Evolutionary conservation across 768 basidiomycete species (phyloP).

Genomic region (Pleurotus citrinopileatus): DNA sequence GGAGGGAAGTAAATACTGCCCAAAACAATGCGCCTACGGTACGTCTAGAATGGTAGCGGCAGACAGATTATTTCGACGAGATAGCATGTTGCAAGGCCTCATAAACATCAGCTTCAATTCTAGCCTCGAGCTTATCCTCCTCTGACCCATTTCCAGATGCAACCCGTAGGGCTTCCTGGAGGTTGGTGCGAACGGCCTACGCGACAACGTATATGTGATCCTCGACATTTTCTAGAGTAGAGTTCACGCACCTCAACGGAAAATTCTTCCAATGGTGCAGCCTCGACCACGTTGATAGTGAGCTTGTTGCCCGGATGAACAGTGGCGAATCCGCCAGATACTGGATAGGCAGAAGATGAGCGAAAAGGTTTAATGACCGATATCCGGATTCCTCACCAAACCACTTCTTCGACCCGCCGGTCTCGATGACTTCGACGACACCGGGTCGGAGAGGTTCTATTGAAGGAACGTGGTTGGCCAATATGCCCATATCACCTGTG

Average conservation of each 20-base stretch:
- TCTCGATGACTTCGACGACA: constrained; percentile 91
- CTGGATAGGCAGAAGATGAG: constrained; percentile 36
- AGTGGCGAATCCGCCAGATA: constrained; percentile 95
- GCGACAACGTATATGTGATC: constrained; percentile 2
- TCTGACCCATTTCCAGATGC: constrained; percentile 83
- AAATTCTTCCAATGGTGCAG: constrained; percentile 87
- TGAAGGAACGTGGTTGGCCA: constrained; percentile 98
- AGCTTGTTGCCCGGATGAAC: constrained; percentile 96
- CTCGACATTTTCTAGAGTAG: background rate
- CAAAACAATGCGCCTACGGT: no score
- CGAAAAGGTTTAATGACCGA: constrained; percentile 1
- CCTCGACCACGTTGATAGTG: constrained; percentile 97
- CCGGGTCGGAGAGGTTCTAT: constrained; percentile 95
- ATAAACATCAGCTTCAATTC: constrained; percentile 94
- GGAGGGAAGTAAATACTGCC: no score
- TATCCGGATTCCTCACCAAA: constrained; percentile 70
- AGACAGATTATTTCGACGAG: constrained; percentile 19
- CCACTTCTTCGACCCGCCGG: constrained; percentile 86
- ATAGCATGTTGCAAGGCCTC: constrained; percentile 92
- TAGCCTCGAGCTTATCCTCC: constrained; percentile 90
- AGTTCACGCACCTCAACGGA: constrained; percentile 71
- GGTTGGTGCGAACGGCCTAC: constrained; percentile 86
- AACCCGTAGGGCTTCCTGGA: constrained; percentile 85
- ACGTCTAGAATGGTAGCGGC: background rate
- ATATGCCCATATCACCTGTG: constrained; percentile 98